phyloP scores from a whole-genome alignment of 805 yeast genomes.

The Pichia cabralensis region DNA sequence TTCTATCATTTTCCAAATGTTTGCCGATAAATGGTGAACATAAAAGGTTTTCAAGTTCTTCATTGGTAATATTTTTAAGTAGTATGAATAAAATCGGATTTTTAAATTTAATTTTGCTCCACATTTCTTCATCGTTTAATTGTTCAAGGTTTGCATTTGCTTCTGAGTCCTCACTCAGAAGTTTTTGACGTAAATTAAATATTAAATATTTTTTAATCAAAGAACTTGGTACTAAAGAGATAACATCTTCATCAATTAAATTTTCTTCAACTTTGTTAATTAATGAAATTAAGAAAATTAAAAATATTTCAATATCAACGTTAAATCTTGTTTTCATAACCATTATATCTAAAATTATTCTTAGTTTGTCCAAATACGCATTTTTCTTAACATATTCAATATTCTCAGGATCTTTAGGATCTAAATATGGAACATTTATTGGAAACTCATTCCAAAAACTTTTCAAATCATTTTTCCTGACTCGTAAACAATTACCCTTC shows the following conservation, averaged over 20 bases:
- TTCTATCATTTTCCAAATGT: neutral
- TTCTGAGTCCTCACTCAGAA: too few relatives aligned
- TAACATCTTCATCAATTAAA: neutral
- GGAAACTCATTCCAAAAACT: conserved; percentile 5
- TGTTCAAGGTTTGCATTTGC: neutral
- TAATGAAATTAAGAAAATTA: conserved; percentile 3
- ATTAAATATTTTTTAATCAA: conserved; percentile 3
- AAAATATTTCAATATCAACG: conserved; percentile 3
- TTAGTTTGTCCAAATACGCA: conserved; percentile 10
- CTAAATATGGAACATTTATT: conserved; percentile 9
- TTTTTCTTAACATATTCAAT: conserved; percentile 2
- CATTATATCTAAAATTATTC: conserved; percentile 10
- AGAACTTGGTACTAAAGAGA: conserved; percentile 5
- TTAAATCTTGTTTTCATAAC: conserved; percentile 3
- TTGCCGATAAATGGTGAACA: conserved; percentile 4
- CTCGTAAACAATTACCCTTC: neutral
- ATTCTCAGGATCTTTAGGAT: conserved; percentile 4
- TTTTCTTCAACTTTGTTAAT: conserved; percentile 1
- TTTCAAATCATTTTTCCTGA: conserved; percentile 4
- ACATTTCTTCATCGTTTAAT: conserved; percentile 2
- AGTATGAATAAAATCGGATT: conserved; percentile 2
- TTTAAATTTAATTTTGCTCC: conserved; percentile 1
- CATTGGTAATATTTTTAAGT: conserved; percentile 4
- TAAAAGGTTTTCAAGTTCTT: conserved; percentile 4
- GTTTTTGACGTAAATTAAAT: neutral